These are phyloP conservation scores for Tetrahymena elliotti DNA, from an alignment of 73 alveolate species.

Conservation along the genomic window DNA sequence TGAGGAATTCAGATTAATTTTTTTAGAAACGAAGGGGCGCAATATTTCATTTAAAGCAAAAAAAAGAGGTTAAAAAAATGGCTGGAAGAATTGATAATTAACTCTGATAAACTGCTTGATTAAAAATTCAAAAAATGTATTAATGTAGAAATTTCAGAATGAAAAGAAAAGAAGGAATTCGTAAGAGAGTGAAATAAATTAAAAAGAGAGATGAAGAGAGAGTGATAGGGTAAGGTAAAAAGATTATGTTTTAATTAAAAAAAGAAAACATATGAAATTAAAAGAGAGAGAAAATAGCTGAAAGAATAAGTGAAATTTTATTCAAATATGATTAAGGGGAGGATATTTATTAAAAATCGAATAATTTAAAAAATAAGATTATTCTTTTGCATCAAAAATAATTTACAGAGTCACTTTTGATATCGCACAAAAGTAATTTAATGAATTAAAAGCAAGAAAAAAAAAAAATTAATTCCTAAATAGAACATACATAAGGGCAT, in stretches of 20 bases:
- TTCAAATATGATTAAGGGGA: neutral
- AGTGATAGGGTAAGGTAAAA: neutral
- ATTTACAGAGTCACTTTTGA: neutral
- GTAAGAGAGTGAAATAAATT: neutral
- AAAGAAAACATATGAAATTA: neutral
- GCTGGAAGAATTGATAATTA: neutral
- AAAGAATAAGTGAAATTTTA: neutral
- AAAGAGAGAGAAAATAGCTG: neutral
- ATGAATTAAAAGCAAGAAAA: neutral
- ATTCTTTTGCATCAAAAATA: neutral
- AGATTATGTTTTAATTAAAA: neutral
- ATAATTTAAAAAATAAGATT: neutral
- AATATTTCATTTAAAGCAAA: no score
- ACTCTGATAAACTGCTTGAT: neutral
- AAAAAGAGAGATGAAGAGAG: neutral
- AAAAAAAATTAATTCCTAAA: neutral
- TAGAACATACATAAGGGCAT: neutral
- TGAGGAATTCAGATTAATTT: neutral
- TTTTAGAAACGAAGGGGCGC: neutral
- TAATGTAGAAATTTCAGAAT: no score
- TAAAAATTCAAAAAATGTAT: neutral
- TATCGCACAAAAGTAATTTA: neutral
- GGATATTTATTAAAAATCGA: neutral
- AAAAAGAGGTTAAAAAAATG: neutral
- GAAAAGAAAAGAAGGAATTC: no score